These are phyloP conservation scores for Sporormia fimetaria DNA, from an alignment of 495 filamentous ascomycete species.

Conservation along the genomic window DNA sequence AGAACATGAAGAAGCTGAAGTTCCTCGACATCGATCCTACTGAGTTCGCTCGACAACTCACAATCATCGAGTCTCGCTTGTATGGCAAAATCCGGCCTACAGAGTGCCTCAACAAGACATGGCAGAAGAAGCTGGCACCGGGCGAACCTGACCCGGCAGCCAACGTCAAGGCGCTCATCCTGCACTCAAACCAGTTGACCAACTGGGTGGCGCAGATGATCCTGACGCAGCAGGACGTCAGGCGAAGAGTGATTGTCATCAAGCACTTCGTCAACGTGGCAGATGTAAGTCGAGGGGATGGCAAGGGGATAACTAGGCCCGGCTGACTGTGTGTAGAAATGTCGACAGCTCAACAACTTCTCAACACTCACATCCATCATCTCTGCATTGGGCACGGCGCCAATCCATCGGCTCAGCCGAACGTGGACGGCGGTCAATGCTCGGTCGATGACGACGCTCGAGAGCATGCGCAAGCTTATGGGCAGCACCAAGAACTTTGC, in stretches of 20 bases:
- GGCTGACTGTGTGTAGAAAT: constrained; percentile 53
- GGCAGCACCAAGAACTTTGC: constrained; percentile 97
- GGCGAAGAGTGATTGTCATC: constrained; percentile 92
- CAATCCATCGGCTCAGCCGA: constrained; percentile 81
- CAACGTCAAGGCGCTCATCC: constrained; percentile 90
- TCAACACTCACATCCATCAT: constrained; percentile 98
- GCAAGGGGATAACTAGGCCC: not conserved
- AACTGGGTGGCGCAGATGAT: constrained; percentile 99
- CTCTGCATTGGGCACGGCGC: constrained; percentile 83
- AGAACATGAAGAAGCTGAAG: constrained; percentile 99
- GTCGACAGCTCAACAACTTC: constrained; percentile 86
- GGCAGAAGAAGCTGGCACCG: constrained; percentile 82
- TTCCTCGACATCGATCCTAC: constrained; percentile 94
- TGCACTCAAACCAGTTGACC: constrained; percentile 95
- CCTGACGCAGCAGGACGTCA: constrained; percentile 80
- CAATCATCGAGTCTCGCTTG: constrained; percentile 88
- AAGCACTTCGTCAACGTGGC: constrained; percentile 96
- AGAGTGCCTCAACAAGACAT: constrained; percentile 95
- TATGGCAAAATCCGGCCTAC: constrained; percentile 93
- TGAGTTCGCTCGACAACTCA: constrained; percentile 92
- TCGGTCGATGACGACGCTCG: constrained; percentile 64
- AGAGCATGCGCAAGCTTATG: constrained; percentile 90
- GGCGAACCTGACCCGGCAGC: constrained; percentile 80
- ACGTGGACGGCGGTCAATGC: constrained; percentile 93
- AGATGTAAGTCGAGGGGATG: constrained; percentile 52